Conservation (phyloP, 148 eudicot genomes). For the Vaccinium darrowii region DNA sequence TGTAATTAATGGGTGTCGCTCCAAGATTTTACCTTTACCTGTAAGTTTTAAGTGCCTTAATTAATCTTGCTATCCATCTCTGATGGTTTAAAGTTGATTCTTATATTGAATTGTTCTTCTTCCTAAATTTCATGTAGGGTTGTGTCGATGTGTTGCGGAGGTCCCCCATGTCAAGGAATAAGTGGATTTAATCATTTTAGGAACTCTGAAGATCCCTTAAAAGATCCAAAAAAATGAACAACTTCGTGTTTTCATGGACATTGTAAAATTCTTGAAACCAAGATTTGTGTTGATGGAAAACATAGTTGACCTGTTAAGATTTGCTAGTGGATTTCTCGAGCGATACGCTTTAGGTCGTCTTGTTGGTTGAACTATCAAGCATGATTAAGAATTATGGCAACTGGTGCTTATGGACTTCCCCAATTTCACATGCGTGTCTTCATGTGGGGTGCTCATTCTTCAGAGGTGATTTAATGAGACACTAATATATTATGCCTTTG, state of each 20-base stretch:
- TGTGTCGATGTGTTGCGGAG: constrained; percentile 76
- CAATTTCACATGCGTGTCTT: constrained; percentile 79
- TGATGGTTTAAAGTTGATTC: background rate
- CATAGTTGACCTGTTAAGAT: constrained; percentile 66
- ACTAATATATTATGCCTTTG: background rate
- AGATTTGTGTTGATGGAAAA: constrained; percentile 77
- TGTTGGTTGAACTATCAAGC: constrained; percentile 72
- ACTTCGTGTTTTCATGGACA: constrained; percentile 63
- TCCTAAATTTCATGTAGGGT: constrained; percentile 39
- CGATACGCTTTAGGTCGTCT: constrained; percentile 69
- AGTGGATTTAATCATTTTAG: constrained; percentile 82
- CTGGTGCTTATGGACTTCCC: constrained; percentile 78
- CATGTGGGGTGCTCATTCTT: constrained; percentile 68
- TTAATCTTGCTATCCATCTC: background rate
- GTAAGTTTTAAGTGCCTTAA: constrained; percentile 32
- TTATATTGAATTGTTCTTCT: background rate
- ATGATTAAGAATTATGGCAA: constrained; percentile 77
- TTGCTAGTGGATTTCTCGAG: constrained; percentile 55
- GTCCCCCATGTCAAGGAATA: constrained; percentile 90
- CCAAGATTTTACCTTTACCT: constrained; percentile 65
- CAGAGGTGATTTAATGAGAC: constrained; percentile 39
- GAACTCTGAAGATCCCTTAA: constrained; percentile 45
- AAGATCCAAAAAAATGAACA: constrained; percentile 60
- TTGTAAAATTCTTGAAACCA: constrained; percentile 60
- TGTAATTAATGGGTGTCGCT: constrained; percentile 42